A percentile compares a stretch with the other conserved stretches of the same genome.
phyloP scores from a whole-genome alignment of 352 stramenopile species.

The Pythium coloratum region DNA sequence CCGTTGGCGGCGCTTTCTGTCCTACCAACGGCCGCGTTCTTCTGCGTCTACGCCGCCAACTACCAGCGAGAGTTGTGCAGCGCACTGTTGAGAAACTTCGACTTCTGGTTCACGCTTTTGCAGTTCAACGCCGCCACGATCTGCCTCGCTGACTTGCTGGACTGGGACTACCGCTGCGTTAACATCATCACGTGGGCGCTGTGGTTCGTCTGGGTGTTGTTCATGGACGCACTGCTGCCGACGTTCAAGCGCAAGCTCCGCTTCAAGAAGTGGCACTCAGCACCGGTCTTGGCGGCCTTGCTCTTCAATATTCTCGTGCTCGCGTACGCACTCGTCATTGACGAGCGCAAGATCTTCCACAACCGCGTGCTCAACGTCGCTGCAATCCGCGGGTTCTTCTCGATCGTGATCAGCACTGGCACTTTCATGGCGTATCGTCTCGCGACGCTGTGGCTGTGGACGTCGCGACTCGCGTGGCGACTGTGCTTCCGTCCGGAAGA shows the following conservation, averaged over 20 bases:
- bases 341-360: constrained; percentile 11
- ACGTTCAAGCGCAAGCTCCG: constrained; percentile 18
- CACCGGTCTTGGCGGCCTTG: constrained; percentile 4
- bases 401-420: constrained; percentile 19
- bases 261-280: constrained; percentile 21
- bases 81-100: constrained; percentile 21
- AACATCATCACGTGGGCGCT: constrained; percentile 18
- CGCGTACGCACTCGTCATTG: constrained; percentile 13
- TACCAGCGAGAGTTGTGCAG: constrained; percentile 16
- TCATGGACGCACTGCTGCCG: constrained; percentile 19
- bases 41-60: constrained; percentile 9
- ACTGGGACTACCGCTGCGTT: constrained; percentile 23
- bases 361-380: constrained; percentile 16
- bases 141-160: constrained; percentile 19
- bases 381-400: constrained; percentile 17
- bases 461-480: constrained; percentile 12
- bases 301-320: constrained; percentile 14
- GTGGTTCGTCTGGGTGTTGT: constrained; percentile 22
- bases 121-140: constrained; percentile 22
- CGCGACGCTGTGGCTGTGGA: constrained; percentile 22
- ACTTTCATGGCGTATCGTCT: constrained; percentile 26
- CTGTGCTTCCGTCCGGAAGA: constrained; percentile 13
- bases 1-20: constrained; percentile 5
- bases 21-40: constrained; percentile 8
- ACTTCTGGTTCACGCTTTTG: constrained; percentile 24